Base-by-base conservation (phyloP, 129 eudicot species). In the Escallonia herrerae region DNA sequence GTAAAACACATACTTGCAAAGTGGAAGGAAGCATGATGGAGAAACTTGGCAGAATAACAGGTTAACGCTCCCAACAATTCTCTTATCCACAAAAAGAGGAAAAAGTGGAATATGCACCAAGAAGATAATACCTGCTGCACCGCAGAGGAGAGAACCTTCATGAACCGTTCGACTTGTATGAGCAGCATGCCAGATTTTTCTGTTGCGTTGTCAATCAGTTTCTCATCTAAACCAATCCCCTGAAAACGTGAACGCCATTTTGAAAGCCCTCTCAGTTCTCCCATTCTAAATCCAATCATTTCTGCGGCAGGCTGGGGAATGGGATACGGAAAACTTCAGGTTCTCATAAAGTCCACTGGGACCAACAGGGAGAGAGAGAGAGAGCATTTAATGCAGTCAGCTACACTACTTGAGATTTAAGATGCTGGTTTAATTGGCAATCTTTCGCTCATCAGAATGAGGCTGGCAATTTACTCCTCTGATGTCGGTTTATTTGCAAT, bases 241-340 rank as follows among this genome's bases (percentile, higher is more conserved):
- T 62, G 73, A 74, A 64, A 94, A 66, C 95, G 95, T 74, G 95
- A 85, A 39, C 93, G 97, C 99, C 99, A 94, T 66, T 76, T 94
- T 55, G 97, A 86, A 82, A 94, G 96, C 47, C 97, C 99, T 78
- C 93, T 82, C 53, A 94, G 75, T 73, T 89, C 99, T 66, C 99
- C 99, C 82, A 94, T 76, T 78, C 97, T 75, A 59, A 94, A 94
- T 77, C 77, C 93, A 84, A 94, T 82, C 39, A 89, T 89, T 81
- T 94, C 99, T 75, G 90, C 93, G 73, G 99, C 97, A 71, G 99
- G 99, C 99, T 94, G 84, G 60, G 51, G 60, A 76, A 43, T 68
- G 62, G 63, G 54, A 41, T 14, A 55, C 56, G 3, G 58, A 37
- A 66, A 70, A 37, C 42, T 12, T 46, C 39, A 7, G 39, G 14